These are phyloP conservation scores for Rhexocercosporidium sp. DNA, from an alignment of 2,329 filamentous ascomycete genomes.

Conservation along the genomic window DNA sequence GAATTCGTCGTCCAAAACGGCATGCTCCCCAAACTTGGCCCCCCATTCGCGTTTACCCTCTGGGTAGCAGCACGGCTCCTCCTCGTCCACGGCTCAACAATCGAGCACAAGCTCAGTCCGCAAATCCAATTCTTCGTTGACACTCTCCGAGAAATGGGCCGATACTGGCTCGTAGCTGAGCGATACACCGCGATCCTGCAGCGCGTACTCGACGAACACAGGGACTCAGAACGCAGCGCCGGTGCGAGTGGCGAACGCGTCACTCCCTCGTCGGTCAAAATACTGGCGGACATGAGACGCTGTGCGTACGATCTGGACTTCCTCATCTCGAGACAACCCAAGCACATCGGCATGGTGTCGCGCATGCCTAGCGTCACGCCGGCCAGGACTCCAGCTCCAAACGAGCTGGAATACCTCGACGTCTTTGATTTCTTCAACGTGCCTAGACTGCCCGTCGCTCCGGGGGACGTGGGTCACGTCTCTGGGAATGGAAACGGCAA, in stretches of 20 bases:
- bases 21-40: slow-evolving; percentile 80
- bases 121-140: slow-evolving; percentile 84
- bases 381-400: slow-evolving; percentile 72
- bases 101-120: slow-evolving; percentile 80
- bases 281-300: slow-evolving; percentile 88
- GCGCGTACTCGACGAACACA: slow-evolving; percentile 84
- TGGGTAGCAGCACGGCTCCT: slow-evolving; percentile 90
- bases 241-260: slow-evolving; percentile 70
- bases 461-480: slow-evolving; percentile 38
- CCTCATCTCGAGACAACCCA: slow-evolving; percentile 76
- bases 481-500: slow-evolving; percentile 25
- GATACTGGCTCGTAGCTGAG: slow-evolving; percentile 84
- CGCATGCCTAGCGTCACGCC: slow-evolving; percentile 61
- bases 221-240: slow-evolving; percentile 70
- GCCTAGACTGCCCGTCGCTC: slow-evolving; percentile 67
- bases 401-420: slow-evolving; percentile 88
- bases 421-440: slow-evolving; percentile 97
- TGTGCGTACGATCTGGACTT: slow-evolving; percentile 92
- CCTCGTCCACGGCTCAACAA: slow-evolving; percentile 88
- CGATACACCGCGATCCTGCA: slow-evolving; percentile 81
- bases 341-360: slow-evolving; percentile 43
- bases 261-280: slow-evolving; percentile 83
- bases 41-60: slow-evolving; percentile 88
- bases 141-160: slow-evolving; percentile 78
- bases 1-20: slow-evolving; percentile 78